Percentiles rank a stretch among this genome's conserved stretches.
phyloP scores from a whole-genome alignment of 2,329 filamentous ascomycete species.

The Xylariaceae sp. region DNA sequence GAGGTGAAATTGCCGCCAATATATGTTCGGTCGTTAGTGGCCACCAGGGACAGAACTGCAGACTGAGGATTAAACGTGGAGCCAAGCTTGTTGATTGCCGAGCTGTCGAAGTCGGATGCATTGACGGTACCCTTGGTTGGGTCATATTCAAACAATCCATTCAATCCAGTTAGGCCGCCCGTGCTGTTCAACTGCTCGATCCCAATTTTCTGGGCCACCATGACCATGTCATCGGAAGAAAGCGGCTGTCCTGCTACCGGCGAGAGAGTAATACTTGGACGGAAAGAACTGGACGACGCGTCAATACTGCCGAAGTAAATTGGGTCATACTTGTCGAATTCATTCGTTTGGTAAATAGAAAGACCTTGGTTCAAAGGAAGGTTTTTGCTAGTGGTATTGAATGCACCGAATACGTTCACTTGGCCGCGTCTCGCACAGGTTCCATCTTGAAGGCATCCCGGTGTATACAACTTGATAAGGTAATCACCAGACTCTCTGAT shows the following conservation, averaged over 20 bases:
- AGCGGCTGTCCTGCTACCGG: slow-evolving; percentile 62
- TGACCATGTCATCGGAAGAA: slow-evolving; percentile 53
- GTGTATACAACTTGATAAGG: slow-evolving; percentile 84
- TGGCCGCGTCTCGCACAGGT: slow-evolving; percentile 73
- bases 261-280: slow-evolving; percentile 72
- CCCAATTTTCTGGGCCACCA: slow-evolving; percentile 86
- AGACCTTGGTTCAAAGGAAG: slow-evolving; percentile 49
- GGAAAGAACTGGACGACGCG: slow-evolving; percentile 66
- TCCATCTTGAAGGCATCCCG: slow-evolving; percentile 77
- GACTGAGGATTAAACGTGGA: slow-evolving; percentile 64
- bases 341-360: slow-evolving; percentile 81
- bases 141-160: slow-evolving; percentile 86
- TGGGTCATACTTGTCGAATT: slow-evolving; percentile 94
- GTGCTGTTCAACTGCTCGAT: slow-evolving; percentile 71
- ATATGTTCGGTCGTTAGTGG: slow-evolving; percentile 62
- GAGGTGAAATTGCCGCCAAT: slow-evolving; percentile 83
- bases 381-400: slow-evolving; percentile 47
- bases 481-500: slow-evolving; percentile 90
- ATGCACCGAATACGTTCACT: slow-evolving; percentile 73
- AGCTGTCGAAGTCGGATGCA: slow-evolving; percentile 61
- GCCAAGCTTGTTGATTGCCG: slow-evolving; percentile 72
- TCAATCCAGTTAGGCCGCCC: slow-evolving; percentile 82
- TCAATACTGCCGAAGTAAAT: slow-evolving; percentile 86
- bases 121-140: slow-evolving; percentile 57
- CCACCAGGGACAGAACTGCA: slow-evolving; percentile 64